Evolutionary conservation across 352 stramenopile species (phyloP).

Genomic region (Saprolegnia diclina): DNA sequence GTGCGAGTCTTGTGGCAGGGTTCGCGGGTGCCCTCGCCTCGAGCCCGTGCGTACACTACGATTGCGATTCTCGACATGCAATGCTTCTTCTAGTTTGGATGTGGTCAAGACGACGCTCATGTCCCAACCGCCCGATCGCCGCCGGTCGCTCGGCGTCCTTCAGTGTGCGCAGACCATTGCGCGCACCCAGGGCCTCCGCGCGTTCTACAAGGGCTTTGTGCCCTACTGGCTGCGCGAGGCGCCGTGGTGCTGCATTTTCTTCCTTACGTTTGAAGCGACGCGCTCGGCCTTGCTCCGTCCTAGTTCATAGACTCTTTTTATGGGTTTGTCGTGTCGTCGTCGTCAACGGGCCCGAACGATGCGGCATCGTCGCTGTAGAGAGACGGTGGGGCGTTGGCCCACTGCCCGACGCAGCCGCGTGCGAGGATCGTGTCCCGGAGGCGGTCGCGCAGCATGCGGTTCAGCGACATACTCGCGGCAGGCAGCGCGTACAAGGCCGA

Average conservation of each 20-base stretch:
- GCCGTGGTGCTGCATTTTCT: constrained; percentile 82
- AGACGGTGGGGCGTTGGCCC: not conserved
- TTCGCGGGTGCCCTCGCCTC: constrained; percentile 67
- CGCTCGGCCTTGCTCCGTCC: constrained; percentile 33
- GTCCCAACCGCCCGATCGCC: constrained; percentile 60
- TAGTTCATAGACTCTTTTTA: not conserved
- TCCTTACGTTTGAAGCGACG: constrained; percentile 83
- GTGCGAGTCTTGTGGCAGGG: constrained; percentile 65
- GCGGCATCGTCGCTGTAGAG: not conserved
- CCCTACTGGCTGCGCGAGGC: constrained; percentile 86
- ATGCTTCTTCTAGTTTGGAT: constrained; percentile 44
- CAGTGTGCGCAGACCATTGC: constrained; percentile 69
- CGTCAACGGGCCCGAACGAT: not conserved
- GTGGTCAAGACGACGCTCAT: constrained; percentile 83
- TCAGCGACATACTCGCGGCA: not conserved
- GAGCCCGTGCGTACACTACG: constrained; percentile 64
- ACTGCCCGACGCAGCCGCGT: constrained; percentile 17
- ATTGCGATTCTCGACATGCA: constrained; percentile 16
- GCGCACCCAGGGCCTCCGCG: constrained; percentile 48
- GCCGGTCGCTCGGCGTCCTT: constrained; percentile 59
- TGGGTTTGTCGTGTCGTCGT: not conserved
- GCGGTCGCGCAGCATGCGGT: not conserved
- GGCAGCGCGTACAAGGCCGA: constrained; percentile 12
- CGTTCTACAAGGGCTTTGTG: constrained; percentile 84
- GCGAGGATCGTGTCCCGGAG: constrained; percentile 20